Base-by-base conservation (phyloP, 2,329 filamentous ascomycete species). In the Neurospora sp. region DNA sequence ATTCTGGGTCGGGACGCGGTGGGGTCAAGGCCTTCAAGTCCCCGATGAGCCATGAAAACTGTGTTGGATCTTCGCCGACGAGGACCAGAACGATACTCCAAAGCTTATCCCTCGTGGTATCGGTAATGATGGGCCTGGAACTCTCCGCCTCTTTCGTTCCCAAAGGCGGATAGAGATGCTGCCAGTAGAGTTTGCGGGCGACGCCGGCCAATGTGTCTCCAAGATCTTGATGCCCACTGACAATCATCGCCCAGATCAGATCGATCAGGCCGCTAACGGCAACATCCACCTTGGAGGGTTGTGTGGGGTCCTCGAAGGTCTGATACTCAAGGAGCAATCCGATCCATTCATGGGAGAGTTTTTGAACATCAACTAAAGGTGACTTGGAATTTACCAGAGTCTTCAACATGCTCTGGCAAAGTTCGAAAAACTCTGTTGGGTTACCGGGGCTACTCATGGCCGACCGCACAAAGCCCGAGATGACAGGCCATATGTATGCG, bases 151-250 rank as follows among this genome's bases (percentile, higher is more conserved):
- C 37, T 12, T 33, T 62, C 15, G 73, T 73, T 36, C 72, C 77
- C 73, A 79, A 78, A 1, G 84, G 82, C 0, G 91, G 90, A 73
- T 92, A 92, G 0, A 93, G 81, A 74, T 91, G 89, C 69, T 82
- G 85, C 76, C 84, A 86, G 74, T 93, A 87, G 1, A 93, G 77
- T 3, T 80, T 79, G 68, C 82, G 81, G 10, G 84, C 82, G 66
- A 82, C 77, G 23, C 73, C 12, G 40, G 40, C 28, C 71, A 70
- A 57, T 74, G 67, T 12, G 73, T 67, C 8, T 72, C 70, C 8
- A 69, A 52, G 8, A 36, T 62, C 8, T 6, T 62, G 71, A 71
- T 11, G 67, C 33, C 4, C 69, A 15, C 38, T 69, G 67, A 33
- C 75, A 71, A n/a, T 74, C 72, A n/a, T 74, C 72, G 17, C 19